These are phyloP conservation scores for Verticillium klebahnii DNA, from an alignment of 2,329 filamentous ascomycete species.

Conservation along the genomic window DNA sequence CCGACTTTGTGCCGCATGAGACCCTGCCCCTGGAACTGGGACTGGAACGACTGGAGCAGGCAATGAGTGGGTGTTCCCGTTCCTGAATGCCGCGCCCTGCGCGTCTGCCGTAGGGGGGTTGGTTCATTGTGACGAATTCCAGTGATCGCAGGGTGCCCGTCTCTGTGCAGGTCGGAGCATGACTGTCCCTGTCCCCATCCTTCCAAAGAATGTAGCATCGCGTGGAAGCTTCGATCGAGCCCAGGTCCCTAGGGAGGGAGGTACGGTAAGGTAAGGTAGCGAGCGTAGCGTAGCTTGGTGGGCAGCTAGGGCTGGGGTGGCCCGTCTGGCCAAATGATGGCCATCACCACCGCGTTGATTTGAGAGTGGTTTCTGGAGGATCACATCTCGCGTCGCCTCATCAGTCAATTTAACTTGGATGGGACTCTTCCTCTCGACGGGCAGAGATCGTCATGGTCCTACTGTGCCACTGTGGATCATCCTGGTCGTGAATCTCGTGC, in stretches of 20 bases:
- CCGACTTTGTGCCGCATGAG: not conserved
- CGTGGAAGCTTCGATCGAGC: not conserved
- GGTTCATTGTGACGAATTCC: not conserved
- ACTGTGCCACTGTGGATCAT: not conserved
- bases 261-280: too few relatives aligned
- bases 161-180: not conserved
- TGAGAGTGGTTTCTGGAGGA: not conserved
- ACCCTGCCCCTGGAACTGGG: not conserved
- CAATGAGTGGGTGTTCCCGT: not conserved
- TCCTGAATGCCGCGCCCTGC: not conserved
- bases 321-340: not conserved
- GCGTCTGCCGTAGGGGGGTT: not conserved
- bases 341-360: not conserved
- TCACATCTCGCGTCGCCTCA: not conserved
- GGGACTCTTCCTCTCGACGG: not conserved
- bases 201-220: not conserved
- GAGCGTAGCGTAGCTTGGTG: too few relatives aligned
- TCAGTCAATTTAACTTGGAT: not conserved
- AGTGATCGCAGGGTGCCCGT: not conserved
- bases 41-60: not conserved
- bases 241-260: too few relatives aligned
- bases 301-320: not conserved
- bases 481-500: not conserved
- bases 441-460: not conserved
- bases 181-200: not conserved